These are phyloP conservation scores for Cutaneotrichosporon cyanovorans DNA, from an alignment of 1,284 basidiomycete genomes.

Conservation along the genomic window DNA sequence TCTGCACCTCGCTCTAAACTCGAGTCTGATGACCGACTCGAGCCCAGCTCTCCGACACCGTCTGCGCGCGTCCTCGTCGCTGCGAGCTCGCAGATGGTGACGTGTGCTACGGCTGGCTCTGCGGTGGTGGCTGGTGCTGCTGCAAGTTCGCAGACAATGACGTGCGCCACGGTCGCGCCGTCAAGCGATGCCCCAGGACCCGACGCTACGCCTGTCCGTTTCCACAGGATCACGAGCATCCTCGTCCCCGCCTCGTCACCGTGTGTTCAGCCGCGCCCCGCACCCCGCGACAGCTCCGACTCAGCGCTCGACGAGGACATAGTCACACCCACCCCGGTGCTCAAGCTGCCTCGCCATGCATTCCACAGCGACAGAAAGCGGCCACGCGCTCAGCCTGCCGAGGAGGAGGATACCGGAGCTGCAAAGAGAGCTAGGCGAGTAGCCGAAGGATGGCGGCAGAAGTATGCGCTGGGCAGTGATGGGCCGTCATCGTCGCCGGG, in stretches of 20 bases:
- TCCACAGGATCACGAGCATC: constrained; percentile 1
- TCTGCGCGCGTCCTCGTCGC: not conserved
- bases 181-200: not conserved
- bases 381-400: constrained; percentile 1
- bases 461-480: constrained; percentile 28
- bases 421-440: constrained; percentile 29
- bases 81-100: not conserved
- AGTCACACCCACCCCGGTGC: constrained; percentile 22
- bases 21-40: not conserved
- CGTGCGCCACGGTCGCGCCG: not conserved
- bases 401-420: constrained; percentile 20
- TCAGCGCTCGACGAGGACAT: constrained; percentile 27
- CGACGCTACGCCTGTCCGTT: not conserved
- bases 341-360: not conserved
- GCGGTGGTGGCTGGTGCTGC: constrained; percentile 7
- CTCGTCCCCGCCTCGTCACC: constrained; percentile 22
- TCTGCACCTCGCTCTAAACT: not conserved
- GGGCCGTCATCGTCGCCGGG: constrained; percentile 3
- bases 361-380: not conserved
- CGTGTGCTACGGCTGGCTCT: not conserved
- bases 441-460: constrained; percentile 37
- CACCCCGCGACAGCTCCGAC: constrained; percentile 20
- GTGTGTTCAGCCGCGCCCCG: no score
- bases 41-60: constrained; percentile 11
- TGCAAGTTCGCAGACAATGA: not conserved